phyloP scores from a whole-genome alignment of 2,329 filamentous ascomycete genomes.

The Septoria petroselini region DNA sequence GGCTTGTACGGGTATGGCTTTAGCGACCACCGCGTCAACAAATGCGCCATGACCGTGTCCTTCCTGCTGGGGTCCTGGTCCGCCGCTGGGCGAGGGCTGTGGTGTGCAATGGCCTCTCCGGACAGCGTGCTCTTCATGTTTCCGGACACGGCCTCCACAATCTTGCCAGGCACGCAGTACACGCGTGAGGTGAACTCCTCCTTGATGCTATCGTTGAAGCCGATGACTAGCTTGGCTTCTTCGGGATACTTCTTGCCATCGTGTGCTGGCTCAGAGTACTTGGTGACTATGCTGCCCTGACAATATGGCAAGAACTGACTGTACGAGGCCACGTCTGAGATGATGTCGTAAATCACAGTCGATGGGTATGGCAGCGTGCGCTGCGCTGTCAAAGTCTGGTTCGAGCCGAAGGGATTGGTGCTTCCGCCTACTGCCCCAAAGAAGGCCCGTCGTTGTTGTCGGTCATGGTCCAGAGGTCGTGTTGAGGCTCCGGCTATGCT shows the following conservation, averaged over 20 bases:
- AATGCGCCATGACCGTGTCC: constrained; percentile 58
- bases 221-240: constrained; percentile 74
- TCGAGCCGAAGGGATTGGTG: constrained; percentile 53
- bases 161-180: constrained; percentile 67
- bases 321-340: constrained; percentile 87
- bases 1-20: constrained; percentile 47
- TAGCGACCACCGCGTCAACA: constrained; percentile 69
- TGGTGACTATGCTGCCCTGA: constrained; percentile 70
- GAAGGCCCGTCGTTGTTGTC: constrained; percentile 41
- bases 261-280: constrained; percentile 57
- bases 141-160: constrained; percentile 76
- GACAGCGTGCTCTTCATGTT: constrained; percentile 48
- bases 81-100: constrained; percentile 38
- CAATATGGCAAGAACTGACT: constrained; percentile 89
- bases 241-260: constrained; percentile 61
- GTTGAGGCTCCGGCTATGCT: constrained; percentile 15
- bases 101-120: constrained; percentile 42
- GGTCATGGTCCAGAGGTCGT: constrained; percentile 17
- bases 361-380: constrained; percentile 74
- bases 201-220: constrained; percentile 75
- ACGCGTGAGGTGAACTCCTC: constrained; percentile 80
- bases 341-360: constrained; percentile 71
- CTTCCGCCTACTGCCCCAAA: constrained; percentile 27
- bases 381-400: constrained; percentile 67
- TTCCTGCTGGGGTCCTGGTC: constrained; percentile 39